A percentile compares a stretch with the other conserved stretches of the same genome.
Evolutionary conservation across 1,284 basidiomycete genomes (phyloP).

Genomic region (Melampsora occidentalis): DNA sequence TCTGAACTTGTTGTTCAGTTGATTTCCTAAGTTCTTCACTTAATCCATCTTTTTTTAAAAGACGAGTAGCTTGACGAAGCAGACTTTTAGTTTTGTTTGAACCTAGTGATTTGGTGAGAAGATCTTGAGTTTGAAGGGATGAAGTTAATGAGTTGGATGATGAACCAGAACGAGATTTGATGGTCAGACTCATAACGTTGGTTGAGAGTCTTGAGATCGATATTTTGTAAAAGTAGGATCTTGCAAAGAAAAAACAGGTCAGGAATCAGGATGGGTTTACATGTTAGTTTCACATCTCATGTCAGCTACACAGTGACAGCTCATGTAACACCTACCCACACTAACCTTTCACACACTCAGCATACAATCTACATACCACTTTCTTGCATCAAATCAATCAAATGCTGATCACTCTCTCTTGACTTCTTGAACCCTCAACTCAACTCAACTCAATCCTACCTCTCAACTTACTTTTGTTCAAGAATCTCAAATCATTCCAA

Average conservation of each 20-base stretch:
- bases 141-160: slow-evolving; percentile 4
- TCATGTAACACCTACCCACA: no score
- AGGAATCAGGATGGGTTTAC: no score
- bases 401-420: neutral
- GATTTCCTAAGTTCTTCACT: slow-evolving; percentile 18
- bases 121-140: neutral
- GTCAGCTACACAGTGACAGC: no score
- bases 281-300: no score
- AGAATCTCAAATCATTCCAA: neutral
- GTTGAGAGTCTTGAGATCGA: no score
- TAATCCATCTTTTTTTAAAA: slow-evolving; percentile 18
- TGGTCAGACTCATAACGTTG: neutral
- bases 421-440: neutral
- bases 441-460: no score
- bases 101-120: neutral
- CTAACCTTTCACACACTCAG: no score
- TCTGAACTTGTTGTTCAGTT: slow-evolving; percentile 18
- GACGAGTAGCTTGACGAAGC: slow-evolving; percentile 41
- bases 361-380: no score
- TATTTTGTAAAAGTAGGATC: no score
- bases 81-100: slow-evolving; percentile 39
- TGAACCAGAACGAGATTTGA: neutral
- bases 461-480: no score
- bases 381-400: no score
- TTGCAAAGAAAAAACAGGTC: no score